Conservation (phyloP, 116 monocot species). For the Zostera marina region DNA sequence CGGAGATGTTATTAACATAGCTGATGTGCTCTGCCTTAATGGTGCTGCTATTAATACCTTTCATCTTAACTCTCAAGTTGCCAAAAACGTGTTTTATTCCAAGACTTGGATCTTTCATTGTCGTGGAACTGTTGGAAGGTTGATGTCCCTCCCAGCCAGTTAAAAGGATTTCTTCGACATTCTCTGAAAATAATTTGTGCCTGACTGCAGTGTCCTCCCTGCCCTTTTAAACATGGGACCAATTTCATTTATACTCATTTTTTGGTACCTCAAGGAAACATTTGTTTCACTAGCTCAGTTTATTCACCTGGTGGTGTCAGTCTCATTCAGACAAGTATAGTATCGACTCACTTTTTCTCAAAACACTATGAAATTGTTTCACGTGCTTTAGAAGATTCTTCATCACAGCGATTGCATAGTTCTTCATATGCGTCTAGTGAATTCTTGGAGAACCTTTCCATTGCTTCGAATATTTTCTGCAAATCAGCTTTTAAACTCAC, state of each 20-base stretch:
- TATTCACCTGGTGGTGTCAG: neutral
- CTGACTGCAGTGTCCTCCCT: too few species aligned
- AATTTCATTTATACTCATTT: neutral
- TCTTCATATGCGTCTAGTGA: conserved; percentile 52
- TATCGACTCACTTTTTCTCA: neutral
- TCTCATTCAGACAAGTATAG: neutral
- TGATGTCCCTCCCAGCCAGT: neutral
- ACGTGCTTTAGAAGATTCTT: conserved; percentile 25
- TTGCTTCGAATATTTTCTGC: conserved; percentile 43
- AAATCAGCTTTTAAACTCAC: conserved; percentile 41
- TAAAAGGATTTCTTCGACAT: conserved; percentile 1
- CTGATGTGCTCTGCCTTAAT: too few species aligned
- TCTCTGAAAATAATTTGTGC: neutral
- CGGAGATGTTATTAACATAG: too few species aligned
- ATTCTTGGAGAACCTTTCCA: conserved; percentile 43
- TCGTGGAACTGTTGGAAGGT: neutral
- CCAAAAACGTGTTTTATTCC: too few species aligned
- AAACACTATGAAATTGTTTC: conserved; percentile 17
- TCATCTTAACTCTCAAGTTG: too few species aligned
- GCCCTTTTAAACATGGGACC: neutral
- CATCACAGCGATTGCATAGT: conserved; percentile 27
- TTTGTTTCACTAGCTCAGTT: neutral
- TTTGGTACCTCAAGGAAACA: neutral
- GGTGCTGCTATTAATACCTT: too few species aligned
- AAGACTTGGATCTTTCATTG: too few species aligned